Evolutionary conservation across 306 rosid genomes (phyloP), one percentile per base, ranked within the genome.

Genomic region (Mucuna pruriens): DNA sequence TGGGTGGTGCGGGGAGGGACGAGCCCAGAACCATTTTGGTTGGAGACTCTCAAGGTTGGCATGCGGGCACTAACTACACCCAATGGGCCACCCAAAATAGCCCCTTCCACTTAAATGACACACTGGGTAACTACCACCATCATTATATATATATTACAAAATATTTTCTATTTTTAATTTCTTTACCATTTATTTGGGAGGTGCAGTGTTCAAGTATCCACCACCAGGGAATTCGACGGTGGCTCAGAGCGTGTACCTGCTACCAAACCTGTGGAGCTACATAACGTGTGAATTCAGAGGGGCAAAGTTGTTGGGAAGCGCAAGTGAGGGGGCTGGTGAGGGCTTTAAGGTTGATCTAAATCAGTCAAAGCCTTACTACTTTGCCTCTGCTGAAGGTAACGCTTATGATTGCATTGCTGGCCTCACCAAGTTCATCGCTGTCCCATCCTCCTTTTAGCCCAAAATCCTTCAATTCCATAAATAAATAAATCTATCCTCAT

Each of bases 11-110:
- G 49, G 75, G 70, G n/a, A 79, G 60, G 9, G 45, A 81, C 42
- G 76, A 90, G 9, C 86, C 82, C 46, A 76, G 83, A 71, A 87
- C 76, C 87, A 40, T 90, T 6, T 79, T 83, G 7, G 97, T 88
- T 49, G 97, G 97, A 79, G 94, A 88, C 75, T 64, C 90, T 0
- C 67, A 92, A 60, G 97, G 97, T 0, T 92, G 94, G 94, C 88
- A 83, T 48, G 88, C 64, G 0, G 92, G 97, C 54, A 87, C 85
- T 10, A 92, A 92, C 89, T 90, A 90, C 85, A 92, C 94, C 4
- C 72, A 84, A 10, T 92, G 97, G 94, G 85, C 91, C 15, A 57
- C 74, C 60, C 62, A 87, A 75, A 89, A 75, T 39, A 90, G 88
- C 20, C 97, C 97, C 63, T 89, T 92, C 49, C 88, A 67, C 85